phyloP scores from a whole-genome alignment of 345 rosid genomes.

The Carallia pectinifolia region DNA sequence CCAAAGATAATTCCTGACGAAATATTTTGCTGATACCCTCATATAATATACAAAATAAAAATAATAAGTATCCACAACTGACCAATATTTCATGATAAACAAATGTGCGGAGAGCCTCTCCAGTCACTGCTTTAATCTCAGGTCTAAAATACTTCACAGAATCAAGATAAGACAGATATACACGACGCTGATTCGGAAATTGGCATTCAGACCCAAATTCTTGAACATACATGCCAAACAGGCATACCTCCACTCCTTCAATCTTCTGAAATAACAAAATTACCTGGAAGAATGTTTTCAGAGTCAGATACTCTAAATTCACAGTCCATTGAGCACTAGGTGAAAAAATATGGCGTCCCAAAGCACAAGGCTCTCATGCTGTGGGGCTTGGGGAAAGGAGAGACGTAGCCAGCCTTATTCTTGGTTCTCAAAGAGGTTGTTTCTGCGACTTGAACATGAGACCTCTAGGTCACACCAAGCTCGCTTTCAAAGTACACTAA shows the following conservation, averaged over 20 bases:
- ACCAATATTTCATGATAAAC: conserved; percentile 98
- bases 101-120: conserved; percentile 97
- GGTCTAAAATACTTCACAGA: conserved; percentile 99
- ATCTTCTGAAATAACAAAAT: conserved; percentile 94
- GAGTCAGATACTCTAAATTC: not conserved
- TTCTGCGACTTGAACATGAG: too few relatives aligned
- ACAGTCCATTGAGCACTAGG: too few relatives aligned
- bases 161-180: conserved; percentile 94
- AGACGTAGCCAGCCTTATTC: too few relatives aligned
- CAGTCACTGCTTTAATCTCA: conserved; percentile 77
- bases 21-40: not conserved
- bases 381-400: too few relatives aligned
- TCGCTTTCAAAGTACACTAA: too few relatives aligned
- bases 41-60: not conserved
- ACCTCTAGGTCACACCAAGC: too few relatives aligned
- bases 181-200: conserved; percentile 96
- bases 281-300: conserved; percentile 55
- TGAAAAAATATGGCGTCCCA: too few relatives aligned
- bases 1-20: conserved; percentile 1
- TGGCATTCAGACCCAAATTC: conserved; percentile 93
- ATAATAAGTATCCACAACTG: conserved; percentile 15
- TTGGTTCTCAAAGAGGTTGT: too few relatives aligned
- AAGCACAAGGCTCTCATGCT: too few relatives aligned
- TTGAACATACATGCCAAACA: conserved; percentile 99
- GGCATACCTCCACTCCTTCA: conserved; percentile 98